Base-by-base conservation (phyloP, 768 basidiomycete genomes). In the Terana coerulea region DNA sequence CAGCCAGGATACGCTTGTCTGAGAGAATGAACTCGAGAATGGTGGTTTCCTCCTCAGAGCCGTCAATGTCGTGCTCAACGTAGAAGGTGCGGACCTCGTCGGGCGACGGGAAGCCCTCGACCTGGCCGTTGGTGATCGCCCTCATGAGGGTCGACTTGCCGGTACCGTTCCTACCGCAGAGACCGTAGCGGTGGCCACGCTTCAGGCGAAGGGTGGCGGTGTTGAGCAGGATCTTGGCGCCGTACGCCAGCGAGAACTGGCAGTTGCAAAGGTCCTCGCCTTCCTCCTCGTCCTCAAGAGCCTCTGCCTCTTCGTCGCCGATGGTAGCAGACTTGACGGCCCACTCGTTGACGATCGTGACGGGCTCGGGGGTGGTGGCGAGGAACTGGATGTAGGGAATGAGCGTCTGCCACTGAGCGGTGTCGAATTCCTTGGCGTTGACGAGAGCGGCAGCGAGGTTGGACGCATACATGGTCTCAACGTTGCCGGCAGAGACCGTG, bases 251-350 rank as follows among this genome's bases (percentile, higher is more conserved):
- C 49, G 95, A 97, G 83, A 98, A 98, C 68, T 95, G 92, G 79
- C 93, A 95, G 79, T 97, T 94, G 80, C 94, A 95, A 61, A 99
- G 81, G 66, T 97, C 95, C 75, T 99, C 97, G 61, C 95, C 95
- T 72, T 95, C 93, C 71, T 98, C 95, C 67, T 95, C 95, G 60
- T 98, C 95, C 14, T 93, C 93, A 39, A 67, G 70, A 45, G 76
- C 85, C 15, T 80, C 82, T 0, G 70, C 80, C 1, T 87, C 87
- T 2, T 83, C 88, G 31, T 74, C 76, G 50, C 79, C 86, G 55
- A 90, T 86, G 52, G 83, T 78, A 29, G 94, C 93, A 26, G 89
- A 94, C 66, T 86, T 87, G 64, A 97, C 90, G 49, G 88, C 88
- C 85, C 93, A 91, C 64, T 95, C 90, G 55, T 83, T 81, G 53